Evolutionary conservation across 306 rosid genomes (phyloP), one percentile per base, ranked within the genome.

Genomic region (Abrus pulchellus): DNA sequence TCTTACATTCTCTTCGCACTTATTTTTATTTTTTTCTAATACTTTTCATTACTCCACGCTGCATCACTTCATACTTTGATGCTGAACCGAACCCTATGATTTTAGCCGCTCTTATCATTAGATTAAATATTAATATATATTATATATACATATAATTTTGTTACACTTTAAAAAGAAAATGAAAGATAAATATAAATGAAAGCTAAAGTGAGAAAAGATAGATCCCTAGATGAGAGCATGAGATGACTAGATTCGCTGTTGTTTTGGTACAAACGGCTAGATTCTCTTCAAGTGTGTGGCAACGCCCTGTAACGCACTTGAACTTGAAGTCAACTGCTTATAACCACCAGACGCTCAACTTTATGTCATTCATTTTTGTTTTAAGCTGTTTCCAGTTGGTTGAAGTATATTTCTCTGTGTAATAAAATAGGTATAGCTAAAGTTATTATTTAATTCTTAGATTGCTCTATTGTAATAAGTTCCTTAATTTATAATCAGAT

Each of bases 291-390:
- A 50, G 48, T 62, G 63, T 78, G 53, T 9, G 65, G 65, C 82
- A 45, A 68, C 9, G 20, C 68, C 40, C 69, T 78, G 76, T 50
- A 78, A 55, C 30, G 30, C 70, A 80, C 73, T 61, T 28, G 36
- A 36, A 36, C 3, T 36, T 4, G 1, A 14, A 70, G 43, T 71
- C 57, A 41, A 80, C 28, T 2, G 50, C 43, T 52, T 80, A 80
- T 32, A 7, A 80, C 79, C 79, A 72, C 66, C 30, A 52, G 63
- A 50, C 50, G 36, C 50, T 60, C 47, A 71, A 72, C 83, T 80
- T 80, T 72, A 50, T 47, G 2, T 38, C 13, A 49, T 32, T 57
- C 56, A 3, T 3, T 70, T 62, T 48, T 27, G 4, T 62, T 62
- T 74, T 76, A 27, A 20, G 52, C 36, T 50, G 52, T 47, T 59